phyloP scores from a whole-genome alignment of 2,329 filamentous ascomycete genomes.

The Verticillium nonalfalfae region DNA sequence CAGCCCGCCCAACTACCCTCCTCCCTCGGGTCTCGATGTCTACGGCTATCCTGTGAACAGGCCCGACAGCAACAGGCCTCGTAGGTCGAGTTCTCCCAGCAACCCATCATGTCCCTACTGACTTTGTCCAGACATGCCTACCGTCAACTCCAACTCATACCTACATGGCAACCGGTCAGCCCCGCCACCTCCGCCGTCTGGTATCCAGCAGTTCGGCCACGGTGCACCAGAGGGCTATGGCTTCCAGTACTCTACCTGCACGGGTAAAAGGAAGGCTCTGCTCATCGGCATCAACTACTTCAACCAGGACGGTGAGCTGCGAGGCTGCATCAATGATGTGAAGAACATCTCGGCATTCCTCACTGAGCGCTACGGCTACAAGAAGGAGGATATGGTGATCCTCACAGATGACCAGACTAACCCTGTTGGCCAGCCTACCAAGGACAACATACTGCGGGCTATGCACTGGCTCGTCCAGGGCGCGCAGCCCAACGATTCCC shows the following conservation, averaged over 20 bases:
- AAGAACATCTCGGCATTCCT: conserved; percentile 94
- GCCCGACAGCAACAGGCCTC: neutral
- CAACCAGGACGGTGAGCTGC: conserved; percentile 79
- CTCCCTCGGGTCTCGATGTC: conserved; percentile 34
- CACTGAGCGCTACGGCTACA: conserved; percentile 84
- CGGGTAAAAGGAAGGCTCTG: conserved; percentile 79
- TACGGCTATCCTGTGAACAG: conserved; percentile 37
- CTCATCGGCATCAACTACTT: conserved; percentile 98
- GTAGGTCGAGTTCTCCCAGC: conserved; percentile 1
- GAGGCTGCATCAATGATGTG: conserved; percentile 95
- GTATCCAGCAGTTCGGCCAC: conserved; percentile 67
- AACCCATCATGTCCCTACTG: neutral
- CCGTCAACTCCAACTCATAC: conserved; percentile 45
- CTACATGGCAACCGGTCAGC: conserved; percentile 48
- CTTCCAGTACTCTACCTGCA: conserved; percentile 90
- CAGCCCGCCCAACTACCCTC: conserved; percentile 27
- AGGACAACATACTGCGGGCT: conserved; percentile 87
- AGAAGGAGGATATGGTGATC: conserved; percentile 93
- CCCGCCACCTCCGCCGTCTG: conserved; percentile 60
- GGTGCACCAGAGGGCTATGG: conserved; percentile 75
- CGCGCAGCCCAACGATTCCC: conserved; percentile 82
- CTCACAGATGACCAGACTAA: conserved; percentile 96
- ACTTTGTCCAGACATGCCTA: conserved; percentile 25
- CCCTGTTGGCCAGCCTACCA: conserved; percentile 93
- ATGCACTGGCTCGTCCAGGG: conserved; percentile 99